Conservation (phyloP, 2,329 filamentous ascomycete genomes). For the Trichoderma polysporum region DNA sequence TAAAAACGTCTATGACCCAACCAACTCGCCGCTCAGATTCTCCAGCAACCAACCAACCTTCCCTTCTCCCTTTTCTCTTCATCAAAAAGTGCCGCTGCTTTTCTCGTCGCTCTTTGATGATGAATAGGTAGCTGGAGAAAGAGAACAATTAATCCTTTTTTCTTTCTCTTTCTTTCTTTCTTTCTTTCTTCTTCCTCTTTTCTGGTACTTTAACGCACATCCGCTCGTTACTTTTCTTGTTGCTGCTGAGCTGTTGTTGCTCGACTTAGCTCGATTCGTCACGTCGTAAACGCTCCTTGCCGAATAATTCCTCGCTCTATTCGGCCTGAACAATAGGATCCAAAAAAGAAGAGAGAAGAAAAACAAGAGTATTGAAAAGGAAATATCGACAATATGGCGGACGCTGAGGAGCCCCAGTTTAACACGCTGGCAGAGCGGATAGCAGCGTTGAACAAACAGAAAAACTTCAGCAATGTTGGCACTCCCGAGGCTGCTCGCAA, state of each 20-base stretch:
- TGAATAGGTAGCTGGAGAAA: background rate
- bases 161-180: background rate
- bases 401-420: slow-evolving; percentile 61
- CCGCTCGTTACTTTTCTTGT: background rate
- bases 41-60: background rate
- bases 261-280: background rate
- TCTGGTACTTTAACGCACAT: background rate
- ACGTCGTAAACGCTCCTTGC: background rate
- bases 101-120: slow-evolving; percentile 9
- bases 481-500: slow-evolving; percentile 43
- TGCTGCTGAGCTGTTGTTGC: background rate
- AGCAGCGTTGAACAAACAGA: slow-evolving; percentile 61
- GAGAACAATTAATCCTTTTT: background rate
- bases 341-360: background rate
- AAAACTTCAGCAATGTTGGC: slow-evolving; percentile 48
- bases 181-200: background rate
- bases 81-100: background rate
- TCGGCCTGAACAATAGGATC: background rate
- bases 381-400: slow-evolving; percentile 49
- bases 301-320: background rate
- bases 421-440: slow-evolving; percentile 62
- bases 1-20: background rate
- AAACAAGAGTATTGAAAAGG: background rate
- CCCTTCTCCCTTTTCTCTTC: background rate
- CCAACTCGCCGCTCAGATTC: background rate